Evolutionary conservation across 164 flowering plant species (phyloP), one percentile per base, ranked within the genome.

Genomic region (Piper longum): DNA sequence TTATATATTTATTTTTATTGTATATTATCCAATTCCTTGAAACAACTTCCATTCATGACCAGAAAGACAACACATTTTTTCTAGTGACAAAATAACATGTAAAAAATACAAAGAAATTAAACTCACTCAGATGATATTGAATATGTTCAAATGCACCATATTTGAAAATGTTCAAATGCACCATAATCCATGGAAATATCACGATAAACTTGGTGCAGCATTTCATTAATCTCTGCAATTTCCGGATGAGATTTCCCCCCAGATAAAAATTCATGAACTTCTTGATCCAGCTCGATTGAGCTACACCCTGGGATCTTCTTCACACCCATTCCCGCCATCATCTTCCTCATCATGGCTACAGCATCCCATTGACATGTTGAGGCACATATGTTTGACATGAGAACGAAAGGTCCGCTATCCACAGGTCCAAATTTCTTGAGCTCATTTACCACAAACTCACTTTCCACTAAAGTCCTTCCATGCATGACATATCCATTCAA

Each of bases 291-390:
- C 56, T 69, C 72, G 60, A 64, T 64, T 39, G 61, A 64, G 63
- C 72, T 69, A 61, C 72, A 69, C 12, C 72, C 72, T 3, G 72
- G 72, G 18, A 59, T 69, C 68, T 69, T 69, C 60, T 13, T 64
- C 56, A 60, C 68, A 19, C 68, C 68, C 64, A 57, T 52, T 54
- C 62, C 54, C 16, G 7, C 40, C 66, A 68, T 68, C 67, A 64
- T 40, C 43, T 26, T 58, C 26, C 72, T 64, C 67, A 64, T 45
- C 45, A 43, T 64, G 8, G 54, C 58, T 4, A 64, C 67, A 52
- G 54, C 59, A 69, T 14, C 68, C 72, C 67, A 64, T 42, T 56
- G 59, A 8, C 60, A 60, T 3, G 39, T 54, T 6, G 68, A 69
- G 16, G 72, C 72, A 61, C 60, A 69, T 9, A 69, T 36, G 42